A percentile compares a stretch with the other conserved stretches of the same genome.
Evolutionary conservation across 495 filamentous ascomycete genomes (phyloP).

Genomic region (Cryomyces minteri): DNA sequence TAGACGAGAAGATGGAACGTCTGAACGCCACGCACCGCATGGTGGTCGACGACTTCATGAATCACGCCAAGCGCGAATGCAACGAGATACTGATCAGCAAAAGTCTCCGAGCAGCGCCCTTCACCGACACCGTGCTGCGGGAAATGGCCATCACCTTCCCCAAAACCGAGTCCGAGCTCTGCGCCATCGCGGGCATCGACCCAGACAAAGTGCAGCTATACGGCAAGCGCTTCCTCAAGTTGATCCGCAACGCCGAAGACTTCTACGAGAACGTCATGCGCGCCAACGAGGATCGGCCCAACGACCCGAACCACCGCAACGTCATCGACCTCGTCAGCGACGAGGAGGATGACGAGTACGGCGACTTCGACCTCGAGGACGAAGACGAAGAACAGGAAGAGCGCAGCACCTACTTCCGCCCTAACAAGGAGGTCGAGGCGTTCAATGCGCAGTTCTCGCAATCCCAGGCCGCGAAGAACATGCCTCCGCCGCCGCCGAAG

Average conservation of each 20-base stretch:
- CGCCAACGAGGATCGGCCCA: constrained; percentile 3
- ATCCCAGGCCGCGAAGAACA: not conserved
- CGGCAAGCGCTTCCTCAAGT: constrained; percentile 43
- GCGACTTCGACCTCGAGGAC: constrained; percentile 14
- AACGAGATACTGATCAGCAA: constrained; percentile 47
- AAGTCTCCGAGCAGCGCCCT: constrained; percentile 42
- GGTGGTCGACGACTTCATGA: constrained; percentile 47
- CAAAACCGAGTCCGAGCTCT: constrained; percentile 39
- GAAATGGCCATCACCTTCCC: constrained; percentile 73
- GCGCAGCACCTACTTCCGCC: constrained; percentile 8
- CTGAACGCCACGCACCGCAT: constrained; percentile 42
- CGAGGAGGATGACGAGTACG: constrained; percentile 29
- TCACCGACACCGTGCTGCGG: constrained; percentile 59
- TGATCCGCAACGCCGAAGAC: constrained; percentile 36
- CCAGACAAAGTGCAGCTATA: constrained; percentile 49
- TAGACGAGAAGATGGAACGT: constrained; percentile 39
- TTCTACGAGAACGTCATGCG: constrained; percentile 40
- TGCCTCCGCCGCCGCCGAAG: not conserved
- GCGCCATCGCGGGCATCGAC: constrained; percentile 48
- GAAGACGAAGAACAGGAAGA: constrained; percentile 5
- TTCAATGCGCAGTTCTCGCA: constrained; percentile 3
- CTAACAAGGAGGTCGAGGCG: not conserved
- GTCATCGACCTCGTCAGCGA: constrained; percentile 50
- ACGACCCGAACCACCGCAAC: constrained; percentile 37
- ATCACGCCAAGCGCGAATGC: constrained; percentile 42